These are phyloP conservation scores for Blepharisma stoltei DNA, from an alignment of 73 alveolate genomes.

Conservation along the genomic window DNA sequence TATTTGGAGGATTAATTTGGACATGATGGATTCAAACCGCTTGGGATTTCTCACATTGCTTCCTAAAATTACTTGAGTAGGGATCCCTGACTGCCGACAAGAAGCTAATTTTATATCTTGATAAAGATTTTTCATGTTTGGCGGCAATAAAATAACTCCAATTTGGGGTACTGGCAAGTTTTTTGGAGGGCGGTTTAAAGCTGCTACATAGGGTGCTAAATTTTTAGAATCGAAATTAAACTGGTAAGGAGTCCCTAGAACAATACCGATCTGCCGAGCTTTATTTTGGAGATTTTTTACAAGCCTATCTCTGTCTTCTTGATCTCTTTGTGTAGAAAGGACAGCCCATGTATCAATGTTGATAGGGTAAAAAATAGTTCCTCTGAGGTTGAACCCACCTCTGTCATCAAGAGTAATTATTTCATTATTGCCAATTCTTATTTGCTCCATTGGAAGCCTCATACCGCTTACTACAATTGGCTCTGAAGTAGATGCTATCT, in stretches of 20 bases:
- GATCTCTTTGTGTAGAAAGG: neutral
- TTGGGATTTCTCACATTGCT: constrained; percentile 69
- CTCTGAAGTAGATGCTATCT: neutral
- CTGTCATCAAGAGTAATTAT: neutral
- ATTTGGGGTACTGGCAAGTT: neutral
- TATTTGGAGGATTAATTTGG: constrained; percentile 71
- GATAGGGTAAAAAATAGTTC: neutral
- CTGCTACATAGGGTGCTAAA: neutral
- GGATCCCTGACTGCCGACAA: constrained; percentile 43
- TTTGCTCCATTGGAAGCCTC: neutral
- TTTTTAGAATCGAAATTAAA: neutral
- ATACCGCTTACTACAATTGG: neutral
- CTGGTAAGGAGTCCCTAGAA: neutral
- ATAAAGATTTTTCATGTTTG: neutral
- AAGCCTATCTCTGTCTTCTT: constrained; percentile 11
- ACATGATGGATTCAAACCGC: constrained; percentile 31
- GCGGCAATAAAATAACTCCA: neutral
- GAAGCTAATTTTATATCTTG: constrained; percentile 20
- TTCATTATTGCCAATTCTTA: neutral
- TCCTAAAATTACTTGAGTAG: constrained; percentile 79
- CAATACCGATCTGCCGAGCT: constrained; percentile 20
- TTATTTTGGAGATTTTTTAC: neutral
- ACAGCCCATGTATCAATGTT: neutral
- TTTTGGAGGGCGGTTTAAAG: neutral
- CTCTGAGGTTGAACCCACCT: neutral